Evolutionary conservation across 345 rosid species (phyloP).

Genomic region (Gossypium rotundifolium): DNA sequence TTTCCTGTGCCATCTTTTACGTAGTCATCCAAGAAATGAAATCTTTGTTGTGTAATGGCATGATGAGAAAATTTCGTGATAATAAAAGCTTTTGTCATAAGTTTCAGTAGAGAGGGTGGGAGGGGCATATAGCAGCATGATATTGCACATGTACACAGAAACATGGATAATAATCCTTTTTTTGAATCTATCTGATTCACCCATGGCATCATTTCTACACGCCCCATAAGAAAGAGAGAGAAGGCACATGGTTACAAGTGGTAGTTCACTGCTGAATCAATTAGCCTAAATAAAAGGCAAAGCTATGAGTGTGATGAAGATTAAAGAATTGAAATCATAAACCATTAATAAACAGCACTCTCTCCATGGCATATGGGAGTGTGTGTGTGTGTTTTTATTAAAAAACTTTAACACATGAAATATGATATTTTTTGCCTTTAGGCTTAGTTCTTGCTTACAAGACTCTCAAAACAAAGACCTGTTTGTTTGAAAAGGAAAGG

Average conservation of each 20-base stretch:
- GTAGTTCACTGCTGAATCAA: neutral
- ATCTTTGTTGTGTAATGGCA: neutral
- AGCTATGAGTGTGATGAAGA: neutral
- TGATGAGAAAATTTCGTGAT: neutral
- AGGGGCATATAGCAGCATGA: neutral
- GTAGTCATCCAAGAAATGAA: neutral
- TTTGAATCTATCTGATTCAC: conserved; percentile 3
- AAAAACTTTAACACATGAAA: neutral
- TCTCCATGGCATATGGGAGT: neutral
- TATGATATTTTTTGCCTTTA: neutral
- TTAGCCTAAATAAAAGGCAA: neutral
- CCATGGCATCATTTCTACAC: conserved; percentile 8
- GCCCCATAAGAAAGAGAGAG: neutral
- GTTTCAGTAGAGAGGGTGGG: neutral
- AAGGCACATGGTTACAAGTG: conserved; percentile 5
- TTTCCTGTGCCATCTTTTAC: neutral
- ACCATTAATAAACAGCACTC: neutral
- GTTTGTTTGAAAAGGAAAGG: conserved; percentile 18
- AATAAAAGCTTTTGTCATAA: neutral
- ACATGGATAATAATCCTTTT: neutral
- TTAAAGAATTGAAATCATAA: neutral
- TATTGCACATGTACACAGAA: neutral
- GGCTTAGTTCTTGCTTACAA: neutral
- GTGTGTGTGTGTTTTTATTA: too few species aligned
- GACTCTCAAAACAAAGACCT: neutral